A percentile compares a stretch with the other conserved stretches of the same genome.
These are phyloP conservation scores for Aspergillus jensenii DNA, from an alignment of 2,329 filamentous ascomycete species.

Conservation along the genomic window DNA sequence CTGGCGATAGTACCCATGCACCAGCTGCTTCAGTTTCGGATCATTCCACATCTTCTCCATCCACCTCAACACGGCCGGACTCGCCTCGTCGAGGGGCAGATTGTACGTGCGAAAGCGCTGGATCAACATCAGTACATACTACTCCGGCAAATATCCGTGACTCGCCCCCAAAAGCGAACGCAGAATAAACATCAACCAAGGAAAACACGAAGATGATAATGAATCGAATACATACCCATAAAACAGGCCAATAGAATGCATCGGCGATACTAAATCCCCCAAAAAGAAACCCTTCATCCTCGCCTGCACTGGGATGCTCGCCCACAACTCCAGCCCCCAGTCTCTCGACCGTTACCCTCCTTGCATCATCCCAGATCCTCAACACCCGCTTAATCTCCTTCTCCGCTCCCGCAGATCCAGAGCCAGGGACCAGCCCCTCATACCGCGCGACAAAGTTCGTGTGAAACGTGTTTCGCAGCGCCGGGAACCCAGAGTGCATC, in stretches of 20 bases:
- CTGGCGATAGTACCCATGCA: constrained; percentile 28
- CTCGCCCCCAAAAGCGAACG: too few relatives aligned
- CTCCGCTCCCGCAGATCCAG: constrained; percentile 17
- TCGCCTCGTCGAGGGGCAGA: constrained; percentile 28
- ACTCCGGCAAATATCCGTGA: too few relatives aligned
- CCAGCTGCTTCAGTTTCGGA: constrained; percentile 22
- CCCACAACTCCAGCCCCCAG: constrained; percentile 1
- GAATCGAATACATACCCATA: constrained; percentile 30
- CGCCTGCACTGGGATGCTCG: not conserved
- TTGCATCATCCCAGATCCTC: constrained; percentile 27
- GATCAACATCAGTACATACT: not conserved
- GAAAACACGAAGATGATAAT: not conserved
- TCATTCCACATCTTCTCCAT: constrained; percentile 38
- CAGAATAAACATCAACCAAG: not conserved
- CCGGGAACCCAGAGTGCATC: constrained; percentile 36
- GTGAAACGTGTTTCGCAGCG: constrained; percentile 23
- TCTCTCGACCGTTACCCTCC: constrained; percentile 23
- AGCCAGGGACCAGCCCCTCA: constrained; percentile 30
- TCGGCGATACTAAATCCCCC: constrained; percentile 39
- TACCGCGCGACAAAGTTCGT: constrained; percentile 34
- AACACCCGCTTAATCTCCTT: constrained; percentile 28
- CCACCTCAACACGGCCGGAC: constrained; percentile 28
- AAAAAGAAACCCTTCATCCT: constrained; percentile 38
- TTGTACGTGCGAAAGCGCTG: constrained; percentile 36
- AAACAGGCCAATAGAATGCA: constrained; percentile 40